Evolutionary conservation across 805 yeast species (phyloP), one percentile per base, ranked within the genome.

Genomic region (Pichia kluyveri): DNA sequence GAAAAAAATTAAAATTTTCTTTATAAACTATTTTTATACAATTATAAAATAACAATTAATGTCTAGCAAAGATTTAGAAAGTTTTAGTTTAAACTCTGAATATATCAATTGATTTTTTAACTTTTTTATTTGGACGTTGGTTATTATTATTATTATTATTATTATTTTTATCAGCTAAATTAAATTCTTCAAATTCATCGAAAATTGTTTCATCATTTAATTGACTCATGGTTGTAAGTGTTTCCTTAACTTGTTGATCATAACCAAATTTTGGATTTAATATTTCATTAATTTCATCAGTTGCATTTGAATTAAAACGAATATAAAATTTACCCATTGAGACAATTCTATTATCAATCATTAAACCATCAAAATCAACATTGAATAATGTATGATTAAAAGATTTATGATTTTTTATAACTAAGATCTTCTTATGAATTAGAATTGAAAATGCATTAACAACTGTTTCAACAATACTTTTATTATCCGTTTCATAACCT

Each of bases 91-190:
- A 53, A 30, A 57, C 51, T 28, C 47, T 51, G 30, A 57, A 49
- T 12, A 55, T 40, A 40, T 59, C 58, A 27, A 40, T 18, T 26
- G 61, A 56, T 40, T 56, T 57, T n/a, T 51, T 51, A 12, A 57
- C 42, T 38, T 55, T 58, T 42, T 57, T 45, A 30, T 23, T 42
- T 5, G 42, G 45, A 6, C 26, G 32, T 23, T 37, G 32, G 8
- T 37, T 40, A 26, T 30, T 19, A 10, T 30, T 19, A 23, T 52
- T n/a, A n/a, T n/a, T n/a, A n/a, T n/a, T n/a, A n/a, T 19, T 19
- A 19, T 19, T 4, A 3, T 19, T 19, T 3, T 19, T 19, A 19
- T 19, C 23, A 19, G 23, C 23, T 19, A 19, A 19, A 19, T 19
- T 19, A 19, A 19, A 3, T 19, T 19, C 23, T 19, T 19, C 39